Evolutionary conservation across 495 filamentous ascomycete species (phyloP), one percentile per base, ranked within the genome.

Genomic region (Neurospora sp.): DNA sequence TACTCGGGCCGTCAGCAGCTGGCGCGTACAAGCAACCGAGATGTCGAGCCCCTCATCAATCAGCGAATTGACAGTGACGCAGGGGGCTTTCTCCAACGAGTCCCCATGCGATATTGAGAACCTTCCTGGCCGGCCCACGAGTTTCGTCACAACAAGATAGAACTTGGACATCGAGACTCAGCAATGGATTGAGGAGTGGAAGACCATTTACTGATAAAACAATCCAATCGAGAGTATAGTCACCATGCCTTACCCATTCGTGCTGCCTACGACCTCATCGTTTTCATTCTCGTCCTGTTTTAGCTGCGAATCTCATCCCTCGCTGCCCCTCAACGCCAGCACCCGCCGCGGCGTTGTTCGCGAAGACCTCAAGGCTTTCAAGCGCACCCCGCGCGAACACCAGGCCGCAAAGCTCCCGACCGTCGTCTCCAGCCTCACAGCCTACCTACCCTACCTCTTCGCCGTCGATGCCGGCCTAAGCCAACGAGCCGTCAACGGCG

Each of bases 191-290:
- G 14, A 35, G 47, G 9, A 3, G 22, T 7, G 12, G 27, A 35
- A 5, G 45, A 14, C 45, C 1, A 4, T 53, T 14, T 53, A 1
- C 7, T 61, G 53, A 61, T 8, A 61, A 8, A 44, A 35, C 40
- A 47, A 9, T 37, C 37, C 68, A 59, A 18, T 35, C 12, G 1
- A 35, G 2, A 35, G 0, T 8, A 3, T 8, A 71, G 31, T 70
- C 80, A 87, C 73, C 40, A 97, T 97, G 94, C 93, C 95, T 59
- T 97, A 90, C 80, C 89, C 90, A 22, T 96, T 94, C 77, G 83
- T 86, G 40, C 87, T 97, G 44, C 92, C 94, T 3, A 97, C 94
- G 27, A 97, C 94, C 31, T 96, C 93, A 3, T 85, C 89, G 59
- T 88, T 94, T 75, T 90, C 90, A 44, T 95, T 97, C 79, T 89